Evolutionary conservation across 805 yeast species (phyloP), one percentile per base, ranked within the genome.

Genomic region (Groenewaldozyma salmanticensis): DNA sequence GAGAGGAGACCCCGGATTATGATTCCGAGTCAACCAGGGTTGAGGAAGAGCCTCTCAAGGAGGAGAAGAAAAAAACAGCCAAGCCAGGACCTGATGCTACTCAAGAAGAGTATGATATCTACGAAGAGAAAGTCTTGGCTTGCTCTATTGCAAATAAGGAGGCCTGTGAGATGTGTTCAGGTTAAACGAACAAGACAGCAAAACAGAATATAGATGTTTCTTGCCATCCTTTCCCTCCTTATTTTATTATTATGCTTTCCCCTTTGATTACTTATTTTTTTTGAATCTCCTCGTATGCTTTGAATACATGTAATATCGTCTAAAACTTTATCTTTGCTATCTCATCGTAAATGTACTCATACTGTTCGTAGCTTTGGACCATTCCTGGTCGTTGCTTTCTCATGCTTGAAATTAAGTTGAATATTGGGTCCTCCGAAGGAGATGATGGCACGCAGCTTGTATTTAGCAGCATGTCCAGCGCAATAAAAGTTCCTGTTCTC

Each of bases 111-210:
- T 77, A 53, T 44, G 95, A 90, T 61, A 90, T 90, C 53, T 92
- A 70, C 74, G 85, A 90, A 64, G 81, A 94, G 20, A 81, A 88
- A 65, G 97, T 83, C 27, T 78, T 90, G 66, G 96, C 96, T 27
- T 90, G 98, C 71, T 94, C 96, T 42, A 87, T 92, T 62, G 79
- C 83, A 44, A 90, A 92, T 69, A 96, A 96, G 45, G 97, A 85
- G 68, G 77, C 97, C 38, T 90, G 98, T 68, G 90, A 90, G 59
- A 92, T 92, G 97, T 92, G 98, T 71, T 90, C 97, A 45, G 97
- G 97, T 70, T 92, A 67, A 42, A 31, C 20, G 4, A 15, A 21
- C 17, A 20, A 17, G 4, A n/a, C 16, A n/a, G n/a, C n/a, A n/a
- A n/a, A n/a, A n/a, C n/a, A n/a, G n/a, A n/a, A n/a, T n/a, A n/a